Conservation (phyloP, 257 asterid species). For the Fraxinus americana region DNA sequence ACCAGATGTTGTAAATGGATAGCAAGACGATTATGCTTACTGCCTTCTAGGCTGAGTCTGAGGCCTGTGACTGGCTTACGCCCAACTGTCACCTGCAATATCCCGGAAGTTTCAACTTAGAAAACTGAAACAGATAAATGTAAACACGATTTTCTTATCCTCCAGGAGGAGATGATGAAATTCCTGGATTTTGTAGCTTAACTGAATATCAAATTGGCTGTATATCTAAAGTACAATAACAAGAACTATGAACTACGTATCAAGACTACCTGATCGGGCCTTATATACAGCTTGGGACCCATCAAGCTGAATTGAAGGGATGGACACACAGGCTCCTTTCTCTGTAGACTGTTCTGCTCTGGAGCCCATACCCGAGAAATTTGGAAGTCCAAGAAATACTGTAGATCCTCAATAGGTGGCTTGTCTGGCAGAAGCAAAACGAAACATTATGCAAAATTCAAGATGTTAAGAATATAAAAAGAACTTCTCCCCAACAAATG, state of each 20-base stretch:
- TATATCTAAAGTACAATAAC: not conserved
- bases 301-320: constrained; percentile 95
- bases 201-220: not conserved
- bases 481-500: not conserved
- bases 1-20: constrained; percentile 87
- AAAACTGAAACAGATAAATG: not conserved
- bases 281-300: constrained; percentile 96
- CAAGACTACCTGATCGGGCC: constrained; percentile 84
- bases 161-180: not conserved
- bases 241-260: constrained; percentile 1
- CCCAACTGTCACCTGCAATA: constrained; percentile 86
- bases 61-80: constrained; percentile 98
- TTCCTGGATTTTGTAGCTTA: not conserved
- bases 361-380: constrained; percentile 97
- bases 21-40: constrained; percentile 87
- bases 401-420: constrained; percentile 99
- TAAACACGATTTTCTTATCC: not conserved
- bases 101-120: constrained; percentile 4
- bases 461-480: not conserved
- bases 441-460: constrained; percentile 14
- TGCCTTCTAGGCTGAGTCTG: constrained; percentile 85
- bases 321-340: constrained; percentile 94
- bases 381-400: constrained; percentile 95
- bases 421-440: constrained; percentile 61
- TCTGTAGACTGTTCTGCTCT: constrained; percentile 77